Conservation (phyloP, 192 early-diverging fungal species). For the Pecoramyces ruminantium region DNA sequence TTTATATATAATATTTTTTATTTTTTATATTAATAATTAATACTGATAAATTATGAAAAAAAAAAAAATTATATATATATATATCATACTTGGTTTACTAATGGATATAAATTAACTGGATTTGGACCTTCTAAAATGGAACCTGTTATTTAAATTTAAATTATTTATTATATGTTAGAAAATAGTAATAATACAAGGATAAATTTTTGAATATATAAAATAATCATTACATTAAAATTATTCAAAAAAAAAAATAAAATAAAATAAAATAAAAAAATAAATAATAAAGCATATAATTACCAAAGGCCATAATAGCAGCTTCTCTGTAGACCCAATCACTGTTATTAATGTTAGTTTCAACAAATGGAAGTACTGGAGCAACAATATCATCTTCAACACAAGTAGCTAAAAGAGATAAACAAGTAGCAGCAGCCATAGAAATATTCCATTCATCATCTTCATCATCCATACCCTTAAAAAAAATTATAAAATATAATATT, state of each 20-base stretch:
- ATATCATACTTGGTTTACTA: constrained; percentile 37
- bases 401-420: constrained; percentile 71
- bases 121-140: constrained; percentile 92
- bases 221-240: no score
- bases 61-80: background rate
- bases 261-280: background rate
- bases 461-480: constrained; percentile 74
- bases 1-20: background rate
- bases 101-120: constrained; percentile 31
- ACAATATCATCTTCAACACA: constrained; percentile 71
- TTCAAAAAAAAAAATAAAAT: background rate
- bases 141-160: constrained; percentile 15
- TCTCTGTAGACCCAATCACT: constrained; percentile 87
- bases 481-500: background rate
- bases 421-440: constrained; percentile 94
- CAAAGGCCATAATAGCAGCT: constrained; percentile 96
- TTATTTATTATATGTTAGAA: no score
- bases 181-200: no score
- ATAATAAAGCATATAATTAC: constrained; percentile 5
- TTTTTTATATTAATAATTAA: background rate
- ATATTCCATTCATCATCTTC: constrained; percentile 99
- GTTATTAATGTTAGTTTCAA: constrained; percentile 68
- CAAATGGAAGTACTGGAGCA: constrained; percentile 68
- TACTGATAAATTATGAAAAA: background rate
- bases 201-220: no score